Evolutionary conservation across 805 yeast species (phyloP).

Genomic region (Kuraishia piskuri): DNA sequence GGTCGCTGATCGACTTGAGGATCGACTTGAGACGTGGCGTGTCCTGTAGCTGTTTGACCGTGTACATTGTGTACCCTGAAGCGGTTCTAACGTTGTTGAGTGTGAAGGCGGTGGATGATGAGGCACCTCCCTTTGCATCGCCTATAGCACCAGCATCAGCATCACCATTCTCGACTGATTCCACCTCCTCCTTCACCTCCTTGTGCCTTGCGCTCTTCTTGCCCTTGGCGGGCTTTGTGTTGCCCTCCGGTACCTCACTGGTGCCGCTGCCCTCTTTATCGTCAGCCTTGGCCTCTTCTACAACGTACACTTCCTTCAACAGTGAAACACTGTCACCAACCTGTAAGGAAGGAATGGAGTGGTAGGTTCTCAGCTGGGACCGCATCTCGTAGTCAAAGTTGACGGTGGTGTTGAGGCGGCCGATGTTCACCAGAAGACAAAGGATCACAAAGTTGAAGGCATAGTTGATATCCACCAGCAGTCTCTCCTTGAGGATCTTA

Average conservation of each 20-base stretch:
- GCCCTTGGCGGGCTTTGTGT: not conserved
- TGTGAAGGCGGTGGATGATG: not conserved
- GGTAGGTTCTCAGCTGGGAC: slow-evolving; percentile 86
- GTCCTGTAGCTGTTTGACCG: slow-evolving; percentile 80
- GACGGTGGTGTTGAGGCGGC: slow-evolving; percentile 90
- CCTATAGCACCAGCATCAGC: slow-evolving; percentile 3
- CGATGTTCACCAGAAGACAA: slow-evolving; percentile 82
- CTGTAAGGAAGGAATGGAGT: slow-evolving; percentile 86
- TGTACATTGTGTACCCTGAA: slow-evolving; percentile 25
- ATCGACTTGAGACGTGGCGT: slow-evolving; percentile 91
- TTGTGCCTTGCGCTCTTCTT: not conserved
- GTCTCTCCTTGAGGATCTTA: slow-evolving; percentile 69
- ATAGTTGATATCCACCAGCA: slow-evolving; percentile 46
- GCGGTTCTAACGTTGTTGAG: slow-evolving; percentile 3
- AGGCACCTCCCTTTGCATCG: not conserved
- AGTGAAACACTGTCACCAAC: slow-evolving; percentile 41
- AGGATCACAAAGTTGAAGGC: slow-evolving; percentile 25
- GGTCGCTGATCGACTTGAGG: slow-evolving; percentile 79
- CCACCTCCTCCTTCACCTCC: not conserved
- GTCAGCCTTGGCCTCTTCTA: not conserved
- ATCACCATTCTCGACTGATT: not conserved
- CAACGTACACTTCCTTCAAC: not conserved
- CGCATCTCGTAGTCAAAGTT: slow-evolving; percentile 95
- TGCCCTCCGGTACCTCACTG: not conserved
- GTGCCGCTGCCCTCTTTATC: not conserved